Percentiles rank a stretch among this genome's conserved stretches.
Evolutionary conservation across 2,329 filamentous ascomycete genomes (phyloP).

Genomic region (Tolypocladium tropicale): DNA sequence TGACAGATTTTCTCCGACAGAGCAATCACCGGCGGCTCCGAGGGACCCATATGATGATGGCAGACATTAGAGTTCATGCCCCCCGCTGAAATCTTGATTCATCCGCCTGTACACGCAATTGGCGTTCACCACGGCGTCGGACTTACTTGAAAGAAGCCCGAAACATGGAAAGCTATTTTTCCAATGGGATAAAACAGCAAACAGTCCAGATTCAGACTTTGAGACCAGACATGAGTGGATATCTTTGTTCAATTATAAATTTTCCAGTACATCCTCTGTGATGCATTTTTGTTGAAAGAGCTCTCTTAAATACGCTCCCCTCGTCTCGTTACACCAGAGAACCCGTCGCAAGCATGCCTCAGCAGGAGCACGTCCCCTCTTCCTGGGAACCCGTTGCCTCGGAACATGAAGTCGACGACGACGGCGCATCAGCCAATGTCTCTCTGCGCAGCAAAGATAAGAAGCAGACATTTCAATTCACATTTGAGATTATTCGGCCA

Average conservation of each 20-base stretch:
- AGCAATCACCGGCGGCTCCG: background rate
- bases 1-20: conserved; percentile 3
- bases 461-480: conserved; percentile 40
- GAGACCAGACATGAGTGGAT: background rate
- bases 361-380: conserved; percentile 17
- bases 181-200: background rate
- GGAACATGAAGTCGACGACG: conserved; percentile 14
- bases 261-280: too few relatives aligned
- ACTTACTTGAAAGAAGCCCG: background rate
- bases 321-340: too few relatives aligned
- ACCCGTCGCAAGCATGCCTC: conserved; percentile 11
- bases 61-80: background rate
- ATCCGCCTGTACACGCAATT: too few relatives aligned
- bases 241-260: background rate
- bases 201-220: too few relatives aligned
- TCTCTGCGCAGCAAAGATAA: conserved; percentile 13
- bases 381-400: conserved; percentile 16
- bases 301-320: too few relatives aligned
- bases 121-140: background rate
- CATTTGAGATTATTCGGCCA: conserved; percentile 49
- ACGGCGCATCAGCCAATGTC: conserved; percentile 6
- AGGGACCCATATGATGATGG: too few relatives aligned
- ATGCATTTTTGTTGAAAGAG: background rate
- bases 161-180: too few relatives aligned
- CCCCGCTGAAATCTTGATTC: too few relatives aligned